Evolutionary conservation across 2,329 filamentous ascomycete species (phyloP).

Genomic region (Claviceps arundinis): DNA sequence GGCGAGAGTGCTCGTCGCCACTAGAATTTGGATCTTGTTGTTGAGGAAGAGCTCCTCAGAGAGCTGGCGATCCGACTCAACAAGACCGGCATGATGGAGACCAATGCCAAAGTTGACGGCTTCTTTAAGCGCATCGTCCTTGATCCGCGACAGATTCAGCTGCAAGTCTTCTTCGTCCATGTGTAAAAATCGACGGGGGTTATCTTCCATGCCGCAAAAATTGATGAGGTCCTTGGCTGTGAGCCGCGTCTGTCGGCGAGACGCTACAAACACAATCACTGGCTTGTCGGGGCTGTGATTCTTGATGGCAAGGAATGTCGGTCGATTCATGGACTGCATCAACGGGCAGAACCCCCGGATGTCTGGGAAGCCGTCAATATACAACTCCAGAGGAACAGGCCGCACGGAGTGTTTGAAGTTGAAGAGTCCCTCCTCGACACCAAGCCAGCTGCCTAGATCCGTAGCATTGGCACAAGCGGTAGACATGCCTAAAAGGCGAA

Average conservation of each 20-base stretch:
- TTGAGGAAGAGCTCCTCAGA: slow-evolving; percentile 91
- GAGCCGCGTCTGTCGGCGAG: slow-evolving; percentile 81
- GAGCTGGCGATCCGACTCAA: slow-evolving; percentile 84
- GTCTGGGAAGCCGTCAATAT: slow-evolving; percentile 94
- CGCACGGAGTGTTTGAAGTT: slow-evolving; percentile 97
- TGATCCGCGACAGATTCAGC: slow-evolving; percentile 74
- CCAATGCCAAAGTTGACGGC: slow-evolving; percentile 97
- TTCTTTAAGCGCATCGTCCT: slow-evolving; percentile 84
- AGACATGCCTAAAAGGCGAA: slow-evolving; percentile 94
- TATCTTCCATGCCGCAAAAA: slow-evolving; percentile 95
- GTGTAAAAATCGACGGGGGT: slow-evolving; percentile 79
- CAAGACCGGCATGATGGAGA: slow-evolving; percentile 89
- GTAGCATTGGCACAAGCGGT: slow-evolving; percentile 93
- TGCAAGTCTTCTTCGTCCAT: slow-evolving; percentile 94
- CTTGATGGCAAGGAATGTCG: slow-evolving; percentile 92
- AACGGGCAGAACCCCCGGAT: slow-evolving; percentile 89
- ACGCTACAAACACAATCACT: slow-evolving; percentile 96
- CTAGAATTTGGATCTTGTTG: slow-evolving; percentile 94
- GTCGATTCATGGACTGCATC: slow-evolving; percentile 99
- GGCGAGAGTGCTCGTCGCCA: slow-evolving; percentile 89
- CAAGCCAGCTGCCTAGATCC: slow-evolving; percentile 91
- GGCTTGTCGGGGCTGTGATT: slow-evolving; percentile 92
- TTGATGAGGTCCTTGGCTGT: slow-evolving; percentile 96
- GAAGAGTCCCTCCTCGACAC: slow-evolving; percentile 89
- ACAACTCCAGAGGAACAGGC: slow-evolving; percentile 88